Percentiles rank a stretch among this genome's conserved stretches.
Conservation (phyloP, 1,139 yeast species). For the Arxiozyma slooffiae region DNA sequence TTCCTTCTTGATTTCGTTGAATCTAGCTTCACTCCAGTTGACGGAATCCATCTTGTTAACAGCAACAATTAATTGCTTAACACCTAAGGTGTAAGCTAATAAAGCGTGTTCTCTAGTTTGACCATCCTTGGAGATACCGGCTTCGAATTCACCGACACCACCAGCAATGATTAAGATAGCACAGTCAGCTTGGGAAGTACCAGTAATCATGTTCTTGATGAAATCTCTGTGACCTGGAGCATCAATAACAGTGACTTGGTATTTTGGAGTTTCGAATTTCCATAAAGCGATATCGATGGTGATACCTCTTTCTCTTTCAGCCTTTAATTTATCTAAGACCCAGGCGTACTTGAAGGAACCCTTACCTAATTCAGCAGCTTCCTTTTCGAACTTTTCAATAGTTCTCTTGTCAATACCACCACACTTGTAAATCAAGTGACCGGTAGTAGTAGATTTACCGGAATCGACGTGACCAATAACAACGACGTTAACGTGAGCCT, state of each 20-base stretch:
- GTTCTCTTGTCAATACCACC: slow-evolving; percentile 95
- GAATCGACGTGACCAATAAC: slow-evolving; percentile 99
- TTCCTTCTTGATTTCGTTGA: slow-evolving; percentile 75
- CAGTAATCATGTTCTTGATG: slow-evolving; percentile 92
- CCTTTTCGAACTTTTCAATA: slow-evolving; percentile 97
- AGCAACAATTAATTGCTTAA: slow-evolving; percentile 82
- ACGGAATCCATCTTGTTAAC: slow-evolving; percentile 92
- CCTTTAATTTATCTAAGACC: slow-evolving; percentile 89
- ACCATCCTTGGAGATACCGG: slow-evolving; percentile 98
- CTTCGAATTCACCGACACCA: slow-evolving; percentile 98
- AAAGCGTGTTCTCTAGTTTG: slow-evolving; percentile 98
- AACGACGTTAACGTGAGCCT: slow-evolving; percentile 93
- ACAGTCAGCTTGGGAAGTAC: slow-evolving; percentile 94
- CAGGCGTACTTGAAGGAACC: slow-evolving; percentile 45
- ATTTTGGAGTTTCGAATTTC: slow-evolving; percentile 94
- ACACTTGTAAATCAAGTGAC: slow-evolving; percentile 96
- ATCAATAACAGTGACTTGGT: slow-evolving; percentile 85
- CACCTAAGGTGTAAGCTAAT: slow-evolving; percentile 96
- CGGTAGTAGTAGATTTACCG: slow-evolving; percentile 97
- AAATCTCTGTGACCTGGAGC: slow-evolving; percentile 97
- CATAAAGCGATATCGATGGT: slow-evolving; percentile 58
- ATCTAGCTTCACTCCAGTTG: slow-evolving; percentile 75
- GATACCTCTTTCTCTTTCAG: slow-evolving; percentile 97
- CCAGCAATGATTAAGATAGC: slow-evolving; percentile 95
- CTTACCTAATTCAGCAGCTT: slow-evolving; percentile 96